A percentile compares a stretch with the other conserved stretches of the same genome.
Evolutionary conservation across 129 eudicot genomes (phyloP).

Genomic region (Oenanthe sinensis): DNA sequence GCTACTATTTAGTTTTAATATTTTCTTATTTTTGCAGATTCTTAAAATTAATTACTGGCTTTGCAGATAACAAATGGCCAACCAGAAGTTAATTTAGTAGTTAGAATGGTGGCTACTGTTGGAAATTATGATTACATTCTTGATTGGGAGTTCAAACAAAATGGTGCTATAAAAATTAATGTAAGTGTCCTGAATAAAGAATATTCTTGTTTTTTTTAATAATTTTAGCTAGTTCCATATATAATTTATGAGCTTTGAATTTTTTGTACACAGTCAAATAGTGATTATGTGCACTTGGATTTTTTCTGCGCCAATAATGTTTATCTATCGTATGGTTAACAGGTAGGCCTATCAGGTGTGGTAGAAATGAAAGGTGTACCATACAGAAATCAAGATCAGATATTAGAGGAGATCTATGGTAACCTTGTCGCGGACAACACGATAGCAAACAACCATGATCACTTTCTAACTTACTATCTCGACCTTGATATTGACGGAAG

Average conservation of each 20-base stretch:
- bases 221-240: neutral
- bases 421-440: conserved; percentile 51
- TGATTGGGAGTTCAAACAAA: conserved; percentile 90
- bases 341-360: conserved; percentile 77
- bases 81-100: conserved; percentile 58
- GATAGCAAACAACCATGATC: conserved; percentile 74
- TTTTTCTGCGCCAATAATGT: neutral
- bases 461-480: conserved; percentile 66
- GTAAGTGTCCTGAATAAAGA: conserved; percentile 22
- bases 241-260: neutral
- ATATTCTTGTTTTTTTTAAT: neutral
- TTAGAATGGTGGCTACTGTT: conserved; percentile 86
- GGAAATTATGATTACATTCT: conserved; percentile 85
- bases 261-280: neutral
- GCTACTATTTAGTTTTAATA: neutral
- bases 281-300: neutral
- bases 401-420: conserved; percentile 37
- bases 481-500: conserved; percentile 75
- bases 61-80: conserved; percentile 65
- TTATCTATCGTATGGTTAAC: conserved; percentile 2
- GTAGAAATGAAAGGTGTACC: conserved; percentile 61
- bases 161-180: conserved; percentile 66
- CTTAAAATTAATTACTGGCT: neutral
- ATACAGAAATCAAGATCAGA: conserved; percentile 30
- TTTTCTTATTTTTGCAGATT: neutral